Base-by-base conservation (phyloP, 305 asterid genomes). In the Fraxinus sp. region DNA sequence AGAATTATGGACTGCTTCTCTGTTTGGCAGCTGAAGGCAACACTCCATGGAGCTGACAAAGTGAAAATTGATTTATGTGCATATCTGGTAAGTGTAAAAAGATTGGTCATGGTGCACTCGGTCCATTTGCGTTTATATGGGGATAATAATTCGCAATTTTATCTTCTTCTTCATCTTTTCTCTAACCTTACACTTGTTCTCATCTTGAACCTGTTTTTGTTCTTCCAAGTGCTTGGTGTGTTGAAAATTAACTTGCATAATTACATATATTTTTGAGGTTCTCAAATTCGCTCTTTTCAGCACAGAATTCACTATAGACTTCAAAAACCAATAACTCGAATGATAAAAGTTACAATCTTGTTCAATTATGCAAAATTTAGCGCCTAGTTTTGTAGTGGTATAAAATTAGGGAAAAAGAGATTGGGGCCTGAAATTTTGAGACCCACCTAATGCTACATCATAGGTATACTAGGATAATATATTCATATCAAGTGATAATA, bases 1-100 rank as follows among this genome's bases (percentile, higher is more conserved):
- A 86, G 90, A 95, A 84, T 92, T 98, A 30, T 92, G 96, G 98
- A 92, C 91, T n/a, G 97, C 96, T 4, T 88, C 93, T n/a, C 77
- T 93, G 11, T 92, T 91, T 78, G 97, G 97, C 64, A 93, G 96
- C 90, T 92, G 97, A 95, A 90, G 97, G 88, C 94, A 90, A 6
- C 90, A 94, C 82, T 90, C 95, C 7, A 89, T 88, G 0, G 97
- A 93, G 18, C 93, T 89, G 30, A 87, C 92, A 0, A 86, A 52
- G 71, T 59, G 28, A 7, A 20, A 59, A 18, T 59, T 20, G 71
- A 20, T 59, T 59, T 59, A 0, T 18, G 30, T 59, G 70, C 30
- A 11, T 13, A 46, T 13, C 18, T 11, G 57, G 55, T 10, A 43
- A 43, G 55, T 10, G 55, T 10, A 43, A 43, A 43, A 43, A 41